Evolutionary conservation across 2,329 filamentous ascomycete genomes (phyloP).

Genomic region (Penicillium psychrosexuale): DNA sequence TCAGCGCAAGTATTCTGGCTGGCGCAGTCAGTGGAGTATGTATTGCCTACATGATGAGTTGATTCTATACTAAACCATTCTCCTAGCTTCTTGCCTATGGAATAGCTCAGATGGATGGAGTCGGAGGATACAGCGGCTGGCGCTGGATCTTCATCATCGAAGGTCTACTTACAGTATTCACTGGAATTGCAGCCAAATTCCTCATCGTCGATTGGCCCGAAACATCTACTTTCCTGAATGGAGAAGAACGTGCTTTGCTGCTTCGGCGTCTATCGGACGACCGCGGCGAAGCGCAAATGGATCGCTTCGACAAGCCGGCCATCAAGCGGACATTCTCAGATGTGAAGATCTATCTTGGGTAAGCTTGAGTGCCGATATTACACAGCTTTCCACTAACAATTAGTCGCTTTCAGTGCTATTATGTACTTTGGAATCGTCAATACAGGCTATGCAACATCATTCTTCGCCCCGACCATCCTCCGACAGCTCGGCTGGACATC

Average conservation of each 20-base stretch:
- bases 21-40: constrained; percentile 41
- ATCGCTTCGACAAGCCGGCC: constrained; percentile 51
- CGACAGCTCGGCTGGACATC: constrained; percentile 55
- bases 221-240: constrained; percentile 46
- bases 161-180: constrained; percentile 47
- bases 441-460: constrained; percentile 45
- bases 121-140: constrained; percentile 41
- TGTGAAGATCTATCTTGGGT: constrained; percentile 39
- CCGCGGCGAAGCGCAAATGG: constrained; percentile 49
- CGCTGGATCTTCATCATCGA: constrained; percentile 52
- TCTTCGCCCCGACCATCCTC: constrained; percentile 46
- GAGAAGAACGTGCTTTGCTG: constrained; percentile 46
- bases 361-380: constrained; percentile 6
- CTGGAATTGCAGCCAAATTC: constrained; percentile 52
- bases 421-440: constrained; percentile 62
- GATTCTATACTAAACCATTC: not conserved
- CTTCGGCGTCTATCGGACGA: constrained; percentile 44
- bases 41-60: not conserved
- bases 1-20: constrained; percentile 37
- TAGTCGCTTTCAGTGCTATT: constrained; percentile 41
- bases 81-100: constrained; percentile 42
- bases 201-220: constrained; percentile 47
- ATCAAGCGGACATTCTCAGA: constrained; percentile 48
- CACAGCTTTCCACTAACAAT: constrained; percentile 13
- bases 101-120: constrained; percentile 42